Base-by-base conservation (phyloP, 176 grass and related monocot species). In the Aechmea fasciata region DNA sequence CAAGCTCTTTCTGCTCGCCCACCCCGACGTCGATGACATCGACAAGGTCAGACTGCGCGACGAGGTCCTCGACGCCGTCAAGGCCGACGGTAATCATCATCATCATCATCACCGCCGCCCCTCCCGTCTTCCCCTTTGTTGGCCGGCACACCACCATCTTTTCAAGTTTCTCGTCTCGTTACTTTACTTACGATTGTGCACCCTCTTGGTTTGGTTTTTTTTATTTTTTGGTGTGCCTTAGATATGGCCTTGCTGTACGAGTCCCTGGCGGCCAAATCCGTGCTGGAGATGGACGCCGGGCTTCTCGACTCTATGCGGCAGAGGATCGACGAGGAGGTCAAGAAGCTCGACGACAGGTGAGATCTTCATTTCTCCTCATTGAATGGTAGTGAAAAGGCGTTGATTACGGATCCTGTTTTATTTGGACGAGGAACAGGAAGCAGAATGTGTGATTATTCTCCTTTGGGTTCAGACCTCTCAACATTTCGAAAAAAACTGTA, bases 341-440 rank as follows among this genome's bases (percentile, higher is more conserved):
- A 76, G 66, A 99, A 99, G 84, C 78, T 93, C 12, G 94, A 99
- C 50, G 87, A 99, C 57, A 99, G 93, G 94, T 99, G 50, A 90
- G 80, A 76, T 15, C n/a, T 52, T 41, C 3, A 5, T 41, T 41
- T 41, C 33, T 41, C 33, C 33, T 41, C 33, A 41, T 41, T 41
- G 33, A 41, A 41, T 41, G 4, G 33, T 41, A 41, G 7, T 7
- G 33, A 41, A 41, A 41, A 41, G 33, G 33, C 6, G 33, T 41
- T 7, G 33, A 41, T 41, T 41, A 41, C 33, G 33, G 33, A 41
- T 41, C 33, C 33, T 6, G 33, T 41, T 5, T 41, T 7, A 41
- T 41, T 41, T 41, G 33, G 33, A 41, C 5, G 4, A 41, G 33
- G 33, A 41, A 41, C 6, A 41, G 33, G 33, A 41, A 41, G 25